These are phyloP conservation scores for Hypoxylon rubiginosum DNA, from an alignment of 2,329 filamentous ascomycete genomes.

Conservation along the genomic window DNA sequence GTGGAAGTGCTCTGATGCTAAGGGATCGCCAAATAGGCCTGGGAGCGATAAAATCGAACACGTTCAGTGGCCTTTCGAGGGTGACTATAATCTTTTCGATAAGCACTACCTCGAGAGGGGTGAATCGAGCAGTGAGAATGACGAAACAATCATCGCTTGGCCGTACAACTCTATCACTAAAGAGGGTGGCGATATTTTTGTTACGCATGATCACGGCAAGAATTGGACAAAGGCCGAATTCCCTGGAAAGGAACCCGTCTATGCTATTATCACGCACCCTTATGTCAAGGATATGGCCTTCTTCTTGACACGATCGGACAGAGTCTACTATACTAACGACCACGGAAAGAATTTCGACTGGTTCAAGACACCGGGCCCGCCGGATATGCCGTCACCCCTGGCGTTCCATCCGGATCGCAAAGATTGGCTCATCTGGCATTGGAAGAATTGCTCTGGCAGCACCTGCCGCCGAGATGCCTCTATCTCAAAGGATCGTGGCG, in stretches of 20 bases:
- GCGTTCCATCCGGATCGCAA: constrained; percentile 87
- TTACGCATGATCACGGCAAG: constrained; percentile 90
- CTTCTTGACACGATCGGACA: constrained; percentile 77
- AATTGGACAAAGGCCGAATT: constrained; percentile 76
- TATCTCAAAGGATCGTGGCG: constrained; percentile 82
- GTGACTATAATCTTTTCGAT: constrained; percentile 64
- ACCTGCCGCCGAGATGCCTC: constrained; percentile 81
- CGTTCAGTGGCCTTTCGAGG: constrained; percentile 73
- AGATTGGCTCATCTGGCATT: constrained; percentile 94
- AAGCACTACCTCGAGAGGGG: constrained; percentile 85
- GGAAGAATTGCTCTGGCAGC: constrained; percentile 73
- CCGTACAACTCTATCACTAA: constrained; percentile 64
- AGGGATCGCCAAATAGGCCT: constrained; percentile 62
- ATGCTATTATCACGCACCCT: constrained; percentile 79
- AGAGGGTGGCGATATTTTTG: constrained; percentile 70
- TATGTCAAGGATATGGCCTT: constrained; percentile 89
- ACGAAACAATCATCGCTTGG: constrained; percentile 78
- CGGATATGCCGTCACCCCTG: constrained; percentile 61
- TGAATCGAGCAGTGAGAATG: constrained; percentile 71
- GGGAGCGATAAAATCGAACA: constrained; percentile 76
- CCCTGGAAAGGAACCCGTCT: constrained; percentile 77
- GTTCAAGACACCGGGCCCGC: constrained; percentile 77
- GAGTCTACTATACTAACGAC: constrained; percentile 85
- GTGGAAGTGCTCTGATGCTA: constrained; percentile 78
- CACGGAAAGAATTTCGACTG: constrained; percentile 79